Evolutionary conservation across 106 monocot genomes (phyloP), one percentile per base, ranked within the genome.

Genomic region (Phalaenopsis aphrodite): DNA sequence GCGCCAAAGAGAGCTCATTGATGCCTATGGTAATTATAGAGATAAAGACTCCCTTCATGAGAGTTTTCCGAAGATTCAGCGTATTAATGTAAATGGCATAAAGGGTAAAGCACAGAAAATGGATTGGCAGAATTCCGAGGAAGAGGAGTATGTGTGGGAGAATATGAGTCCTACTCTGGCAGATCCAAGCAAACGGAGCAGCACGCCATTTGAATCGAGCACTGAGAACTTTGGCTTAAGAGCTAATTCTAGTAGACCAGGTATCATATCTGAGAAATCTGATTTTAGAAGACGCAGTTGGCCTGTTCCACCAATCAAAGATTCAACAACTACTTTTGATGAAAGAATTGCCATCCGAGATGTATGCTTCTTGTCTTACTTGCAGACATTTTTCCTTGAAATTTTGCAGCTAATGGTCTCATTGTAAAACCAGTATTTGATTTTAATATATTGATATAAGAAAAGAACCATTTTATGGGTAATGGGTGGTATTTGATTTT

Each of bases 131-230:
- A 92, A 81, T 79, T 84, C 86, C 38, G 97, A 97, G 55, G 97
- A 98, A 90, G 94, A 94, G 76, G 97, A 98, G 73, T 98, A 94
- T 87, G 84, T 82, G n/a, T 98, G 97, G 97, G 94, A 98, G 79
- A 84, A 91, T 80, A 98, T 98, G 97, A 98, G 92, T 68, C 97
- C 94, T 37, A 89, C 92, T 83, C 81, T 92, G 75, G 74, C 87
- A 49, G 85, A 85, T 55, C 81, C 55, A 39, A 81, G 55, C 56
- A 87, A 80, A 79, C 88, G 82, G 61, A 83, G 77, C 74, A 86
- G 65, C 39, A 21, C 69, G 48, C 85, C 75, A 4, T 49, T 78
- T 19, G 85, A 78, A 55, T 76, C 78, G 30, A 80, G 15, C 83
- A 47, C 74, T 66, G 82, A 55, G 52, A 79, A 55, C 45, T 79